Base-by-base conservation (phyloP, 257 asterid species). In the Ajuga chamaepitys region DNA sequence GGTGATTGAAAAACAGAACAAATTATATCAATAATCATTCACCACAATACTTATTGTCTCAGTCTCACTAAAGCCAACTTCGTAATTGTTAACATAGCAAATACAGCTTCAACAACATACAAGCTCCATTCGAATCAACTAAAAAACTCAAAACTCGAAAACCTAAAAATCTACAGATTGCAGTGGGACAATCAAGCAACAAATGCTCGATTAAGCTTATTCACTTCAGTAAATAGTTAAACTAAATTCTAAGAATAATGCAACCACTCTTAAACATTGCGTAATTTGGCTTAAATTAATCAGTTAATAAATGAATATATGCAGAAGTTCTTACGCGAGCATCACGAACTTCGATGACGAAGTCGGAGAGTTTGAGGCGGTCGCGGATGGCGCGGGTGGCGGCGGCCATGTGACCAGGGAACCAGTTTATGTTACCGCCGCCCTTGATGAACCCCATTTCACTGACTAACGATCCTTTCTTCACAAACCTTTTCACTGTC, bases 371-470 rank as follows among this genome's bases (percentile, higher is more conserved):
- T 62, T 89, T 88, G 71, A 89, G 96, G 62, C 97, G 96, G 81
- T 85, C 85, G 22, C 97, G 88, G 45, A 94, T 94, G 64, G 97
- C 97, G 56, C 93, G 89, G 47, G 96, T 93, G 74, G 99, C 99
- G 52, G 92, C 86, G 17, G 97, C 99, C 99, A 93, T 93, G 80
- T 93, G 99, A 41, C 99, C 97, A 0, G 99, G 99, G 62, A 80
- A 93, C 99, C 99, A 93, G 65, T 89, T 93, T 26, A 93, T 64
- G 71, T 64, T 82, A 3, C 98, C 98, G 28, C 95, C 98, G 42
- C 93, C 96, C 68, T 75, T 83, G 64, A 75, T 75, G 71, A 93
- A 89, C 1, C 90, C 92, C 87, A 89, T 75, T 73, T 93, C 86
- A 35, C 96, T 95, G 18, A 93, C 58, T 28, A 71, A 26, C 40